Evolutionary conservation across 768 basidiomycete genomes (phyloP), one percentile per base, ranked within the genome.

Genomic region (Amanita pseudoporphyria): DNA sequence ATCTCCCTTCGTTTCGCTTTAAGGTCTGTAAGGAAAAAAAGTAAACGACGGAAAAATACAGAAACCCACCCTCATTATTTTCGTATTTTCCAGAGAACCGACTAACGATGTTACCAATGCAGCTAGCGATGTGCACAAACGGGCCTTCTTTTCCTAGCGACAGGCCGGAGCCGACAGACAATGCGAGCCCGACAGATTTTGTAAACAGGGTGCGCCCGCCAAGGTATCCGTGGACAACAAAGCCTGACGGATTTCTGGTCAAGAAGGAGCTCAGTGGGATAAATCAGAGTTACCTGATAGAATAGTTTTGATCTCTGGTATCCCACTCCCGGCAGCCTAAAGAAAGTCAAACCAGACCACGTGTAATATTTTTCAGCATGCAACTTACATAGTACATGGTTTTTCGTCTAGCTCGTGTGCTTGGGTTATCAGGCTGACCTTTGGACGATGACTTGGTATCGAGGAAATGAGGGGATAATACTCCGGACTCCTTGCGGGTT

Each of bases 181-280:
- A 72, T 0, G 93, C 81, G 48, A 99, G 66, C 9, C 94, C 95
- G 19, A 95, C 74, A 5, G 87, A 76, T 63, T 99, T 99, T 3
- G 87, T 91, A 62, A 93, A 83, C 40, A 99, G 68, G 0, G 87
- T 89, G 52, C 92, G 83, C 21, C 74, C 84, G 19, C 96, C 96
- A 32, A 99, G 84, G 63, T 95, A 99, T 14, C 96, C 96, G 53
- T 96, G 91, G 50, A 99, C 96, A 21, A 97, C 94, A 60, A 96
- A 97, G 31, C 94, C 92, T 81, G 52, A 9, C 3, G 50, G 54
- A 51, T 39, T 62, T 57, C 51, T 45, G 43, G 53, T 28, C 41
- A 50, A 18, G 3, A 5, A 19, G 46, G 35, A 47, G 44, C 10
- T 21, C 6, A 30, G 21, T 41, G 32, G 13, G 12, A 41, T 21